Conservation (phyloP, 768 basidiomycete species). For the Russula sp. region DNA sequence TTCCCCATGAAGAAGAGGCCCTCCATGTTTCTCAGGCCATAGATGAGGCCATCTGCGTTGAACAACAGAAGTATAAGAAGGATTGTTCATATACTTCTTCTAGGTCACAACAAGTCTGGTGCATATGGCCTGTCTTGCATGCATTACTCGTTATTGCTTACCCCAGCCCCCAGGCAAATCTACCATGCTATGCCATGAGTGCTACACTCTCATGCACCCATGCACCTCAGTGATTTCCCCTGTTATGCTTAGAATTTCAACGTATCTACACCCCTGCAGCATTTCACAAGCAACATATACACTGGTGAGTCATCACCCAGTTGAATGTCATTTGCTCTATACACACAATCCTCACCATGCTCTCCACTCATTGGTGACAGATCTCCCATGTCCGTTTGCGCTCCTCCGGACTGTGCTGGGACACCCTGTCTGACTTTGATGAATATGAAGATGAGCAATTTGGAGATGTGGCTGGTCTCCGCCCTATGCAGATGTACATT, state of each 20-base stretch:
- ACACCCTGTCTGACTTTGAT: conserved; percentile 21
- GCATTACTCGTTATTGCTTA: neutral
- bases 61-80: conserved; percentile 48
- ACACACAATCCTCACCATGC: conserved; percentile 60
- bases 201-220: conserved; percentile 14
- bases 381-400: conserved; percentile 15
- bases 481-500: neutral
- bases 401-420: conserved; percentile 13
- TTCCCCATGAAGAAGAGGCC: conserved; percentile 59
- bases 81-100: conserved; percentile 62
- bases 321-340: conserved; percentile 75
- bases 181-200: conserved; percentile 73
- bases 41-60: conserved; percentile 64
- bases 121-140: conserved; percentile 23
- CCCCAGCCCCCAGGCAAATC: conserved; percentile 56
- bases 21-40: conserved; percentile 57
- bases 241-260: conserved; percentile 54
- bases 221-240: neutral
- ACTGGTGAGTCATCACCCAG: conserved; percentile 82
- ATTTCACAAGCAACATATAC: conserved; percentile 65
- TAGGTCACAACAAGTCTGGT: conserved; percentile 83
- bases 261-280: conserved; percentile 65
- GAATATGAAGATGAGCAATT: conserved; percentile 15
- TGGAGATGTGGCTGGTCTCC: neutral
- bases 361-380: conserved; percentile 24